Conservation (phyloP, 805 yeast species). For the Cyberlindnera suaveolens region DNA sequence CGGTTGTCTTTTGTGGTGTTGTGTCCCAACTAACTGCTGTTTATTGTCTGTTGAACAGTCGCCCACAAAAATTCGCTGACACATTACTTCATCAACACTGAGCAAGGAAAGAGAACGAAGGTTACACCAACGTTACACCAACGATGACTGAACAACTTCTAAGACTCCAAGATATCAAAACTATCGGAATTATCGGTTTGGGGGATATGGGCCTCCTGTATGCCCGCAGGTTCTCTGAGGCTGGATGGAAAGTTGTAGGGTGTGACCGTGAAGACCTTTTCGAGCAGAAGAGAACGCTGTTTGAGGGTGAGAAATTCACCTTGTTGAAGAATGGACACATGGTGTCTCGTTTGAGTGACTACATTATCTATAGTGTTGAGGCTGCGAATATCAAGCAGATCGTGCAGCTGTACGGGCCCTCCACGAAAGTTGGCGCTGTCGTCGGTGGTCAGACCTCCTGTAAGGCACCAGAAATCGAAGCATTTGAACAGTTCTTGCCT, state of each 20-base stretch:
- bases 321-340: slow-evolving; percentile 74
- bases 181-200: slow-evolving; percentile 86
- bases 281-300: slow-evolving; percentile 37
- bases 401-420: slow-evolving; percentile 74
- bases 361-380: slow-evolving; percentile 85
- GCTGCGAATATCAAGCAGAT: slow-evolving; percentile 77
- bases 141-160: slow-evolving; percentile 4
- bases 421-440: slow-evolving; percentile 79
- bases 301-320: slow-evolving; percentile 38
- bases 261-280: slow-evolving; percentile 74
- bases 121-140: neutral
- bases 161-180: slow-evolving; percentile 30
- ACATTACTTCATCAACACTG: too few relatives aligned
- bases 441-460: slow-evolving; percentile 99
- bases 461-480: slow-evolving; percentile 81
- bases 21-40: too few relatives aligned
- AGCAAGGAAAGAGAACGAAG: neutral
- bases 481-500: slow-evolving; percentile 75
- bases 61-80: too few relatives aligned
- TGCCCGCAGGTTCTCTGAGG: slow-evolving; percentile 67
- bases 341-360: slow-evolving; percentile 78
- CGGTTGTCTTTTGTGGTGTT: too few relatives aligned
- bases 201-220: slow-evolving; percentile 96
- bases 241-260: slow-evolving; percentile 87
- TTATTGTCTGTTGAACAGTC: too few relatives aligned